Conservation (phyloP, 208 protist species). For the Balamuthia mandrillaris region DNA sequence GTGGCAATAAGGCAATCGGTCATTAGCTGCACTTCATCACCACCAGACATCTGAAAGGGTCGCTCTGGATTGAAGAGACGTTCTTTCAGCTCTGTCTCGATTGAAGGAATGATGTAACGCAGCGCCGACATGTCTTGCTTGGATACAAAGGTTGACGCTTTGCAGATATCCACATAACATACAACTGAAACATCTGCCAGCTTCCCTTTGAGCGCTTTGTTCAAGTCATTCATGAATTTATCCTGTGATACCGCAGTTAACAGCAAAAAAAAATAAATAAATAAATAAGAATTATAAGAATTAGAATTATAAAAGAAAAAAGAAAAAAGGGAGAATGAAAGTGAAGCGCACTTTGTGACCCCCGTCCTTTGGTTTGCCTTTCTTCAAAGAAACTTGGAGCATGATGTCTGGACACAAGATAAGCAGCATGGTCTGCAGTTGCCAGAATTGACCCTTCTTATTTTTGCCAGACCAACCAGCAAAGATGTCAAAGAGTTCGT, state of each 20-base stretch:
- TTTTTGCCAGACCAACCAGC: conserved; percentile 49
- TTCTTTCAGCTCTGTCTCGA: conserved; percentile 52
- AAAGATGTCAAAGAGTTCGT: conserved; percentile 54
- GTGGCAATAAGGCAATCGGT: conserved; percentile 41
- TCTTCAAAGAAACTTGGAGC: conserved; percentile 45
- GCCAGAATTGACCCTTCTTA: conserved; percentile 53
- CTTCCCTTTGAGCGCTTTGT: conserved; percentile 48
- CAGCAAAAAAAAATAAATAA: no score
- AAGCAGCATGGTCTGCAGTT: conserved; percentile 56
- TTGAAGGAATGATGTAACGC: conserved; percentile 53
- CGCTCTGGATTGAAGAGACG: conserved; percentile 36
- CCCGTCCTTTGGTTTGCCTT: conserved; percentile 8
- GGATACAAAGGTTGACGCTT: conserved; percentile 53
- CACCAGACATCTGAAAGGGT: neutral
- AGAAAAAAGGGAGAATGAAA: no score
- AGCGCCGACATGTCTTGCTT: conserved; percentile 55
- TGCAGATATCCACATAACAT: conserved; percentile 62
- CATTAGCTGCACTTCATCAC: conserved; percentile 48
- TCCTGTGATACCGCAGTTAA: conserved; percentile 5
- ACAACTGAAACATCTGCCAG: conserved; percentile 43
- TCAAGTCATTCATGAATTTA: conserved; percentile 45
- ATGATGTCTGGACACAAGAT: conserved; percentile 59
- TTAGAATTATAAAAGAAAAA: no score
- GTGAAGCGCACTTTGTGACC: no score
- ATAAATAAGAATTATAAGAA: no score